Evolutionary conservation across 2,329 filamentous ascomycete species (phyloP), one percentile per base, ranked within the genome.

Genomic region (Endothia cerciana): DNA sequence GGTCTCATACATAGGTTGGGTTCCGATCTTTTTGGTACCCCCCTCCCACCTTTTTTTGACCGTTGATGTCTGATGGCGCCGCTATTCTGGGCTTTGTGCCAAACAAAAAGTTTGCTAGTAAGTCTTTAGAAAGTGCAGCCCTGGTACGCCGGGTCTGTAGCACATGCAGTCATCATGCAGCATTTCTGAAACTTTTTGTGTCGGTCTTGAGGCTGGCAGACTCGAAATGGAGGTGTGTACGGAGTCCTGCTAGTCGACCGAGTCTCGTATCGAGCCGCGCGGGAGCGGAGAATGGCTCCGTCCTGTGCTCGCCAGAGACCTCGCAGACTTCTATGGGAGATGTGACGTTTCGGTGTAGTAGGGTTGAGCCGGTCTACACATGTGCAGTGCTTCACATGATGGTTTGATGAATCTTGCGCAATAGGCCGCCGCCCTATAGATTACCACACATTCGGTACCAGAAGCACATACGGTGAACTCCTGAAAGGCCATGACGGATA

Each of bases 241-340:
- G 7, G 33, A 33, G 17, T 47, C 10, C 25, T 36, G 28, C 41
- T 60, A 33, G 28, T 40, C 43, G 30, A 49, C 41, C 43, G 25
- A 25, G n/a, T 38, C 19, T 51, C 59, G 41, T 38, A 30, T 49
- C 28, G 45, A 61, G 59, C 59, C 59, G 59, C 47, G 33, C 22
- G n/a, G 36, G 17, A 61, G 59, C 45, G 13, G 30, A 51, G 33
- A 15, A 28, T 30, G 40, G 33, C 36, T 40, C 59, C 33, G 59
- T n/a, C n/a, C 22, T 61, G 59, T 22, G 25, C 19, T 45, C 40
- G 41, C 19, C 33, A 41, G 13, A 33, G 57, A 61, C 30, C 19
- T 25, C 47, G 45, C n/a, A 36, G 30, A 7, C 28, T n/a, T 38
- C n/a, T 4, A 58, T 22, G 19, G 33, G 55, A 33, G 51, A 36